These are phyloP conservation scores for Lotus japonicus DNA, from an alignment of 306 rosid genomes.

Conservation along the genomic window DNA sequence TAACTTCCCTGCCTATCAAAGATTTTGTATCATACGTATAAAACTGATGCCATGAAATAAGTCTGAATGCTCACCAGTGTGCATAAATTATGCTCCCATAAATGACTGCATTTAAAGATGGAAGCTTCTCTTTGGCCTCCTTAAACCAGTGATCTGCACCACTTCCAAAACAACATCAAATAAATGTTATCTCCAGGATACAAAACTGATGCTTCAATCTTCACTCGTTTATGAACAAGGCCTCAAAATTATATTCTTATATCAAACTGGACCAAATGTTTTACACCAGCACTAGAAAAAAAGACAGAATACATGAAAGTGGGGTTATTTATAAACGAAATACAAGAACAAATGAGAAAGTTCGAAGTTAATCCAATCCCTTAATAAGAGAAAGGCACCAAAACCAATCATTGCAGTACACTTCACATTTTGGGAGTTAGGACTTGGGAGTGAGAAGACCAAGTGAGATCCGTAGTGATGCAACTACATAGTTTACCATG, in stretches of 20 bases:
- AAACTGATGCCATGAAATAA: conserved; percentile 7
- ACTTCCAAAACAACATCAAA: conserved; percentile 64
- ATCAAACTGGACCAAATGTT: conserved; percentile 18
- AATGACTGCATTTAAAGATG: conserved; percentile 71
- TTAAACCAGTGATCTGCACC: conserved; percentile 95
- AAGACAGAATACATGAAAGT: neutral
- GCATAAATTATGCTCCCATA: conserved; percentile 92
- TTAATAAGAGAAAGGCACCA: neutral
- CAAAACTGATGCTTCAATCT: neutral
- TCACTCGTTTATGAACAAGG: neutral
- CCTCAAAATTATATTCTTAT: conserved; percentile 8
- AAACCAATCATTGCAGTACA: conserved; percentile 1
- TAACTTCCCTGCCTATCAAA: neutral
- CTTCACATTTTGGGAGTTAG: neutral
- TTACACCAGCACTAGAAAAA: conserved; percentile 3
- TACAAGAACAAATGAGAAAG: neutral
- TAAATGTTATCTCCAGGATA: conserved; percentile 32
- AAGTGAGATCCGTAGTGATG: neutral
- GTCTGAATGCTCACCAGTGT: conserved; percentile 55
- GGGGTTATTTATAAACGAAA: neutral
- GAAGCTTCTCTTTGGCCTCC: conserved; percentile 76
- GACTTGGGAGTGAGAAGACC: neutral
- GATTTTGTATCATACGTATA: neutral
- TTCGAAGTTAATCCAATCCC: neutral
- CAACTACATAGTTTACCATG: neutral